A percentile compares a stretch with the other conserved stretches of the same genome.
Conservation (phyloP, 495 filamentous ascomycete species). For the Daldinia bambusicola region DNA sequence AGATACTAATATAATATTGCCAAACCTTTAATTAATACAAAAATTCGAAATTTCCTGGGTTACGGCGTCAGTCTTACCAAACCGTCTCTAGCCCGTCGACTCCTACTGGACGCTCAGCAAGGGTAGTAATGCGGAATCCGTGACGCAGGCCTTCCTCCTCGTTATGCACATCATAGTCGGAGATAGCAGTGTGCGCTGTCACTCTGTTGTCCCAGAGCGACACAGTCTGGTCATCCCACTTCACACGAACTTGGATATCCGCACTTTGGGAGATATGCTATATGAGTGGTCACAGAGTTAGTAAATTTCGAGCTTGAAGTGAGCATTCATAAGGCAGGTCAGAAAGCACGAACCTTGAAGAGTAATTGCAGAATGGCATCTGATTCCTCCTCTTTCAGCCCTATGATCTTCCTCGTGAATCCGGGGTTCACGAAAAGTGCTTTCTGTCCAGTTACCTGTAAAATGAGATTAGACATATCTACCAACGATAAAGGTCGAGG, state of each 20-base stretch:
- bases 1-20: too few species aligned
- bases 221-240: constrained; percentile 75
- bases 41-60: not conserved
- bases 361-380: constrained; percentile 73
- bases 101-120: constrained; percentile 57
- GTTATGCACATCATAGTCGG: constrained; percentile 60
- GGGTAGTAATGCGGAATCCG: constrained; percentile 60
- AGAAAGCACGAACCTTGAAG: constrained; percentile 64
- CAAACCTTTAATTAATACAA: too few species aligned
- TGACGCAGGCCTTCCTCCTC: constrained; percentile 58
- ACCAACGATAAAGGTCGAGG: not conserved
- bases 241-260: constrained; percentile 76
- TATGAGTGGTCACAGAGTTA: not conserved
- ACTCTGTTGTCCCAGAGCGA: constrained; percentile 82
- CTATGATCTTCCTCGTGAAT: constrained; percentile 80
- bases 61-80: constrained; percentile 40
- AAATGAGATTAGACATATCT: constrained; percentile 10
- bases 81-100: constrained; percentile 56
- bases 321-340: not conserved
- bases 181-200: constrained; percentile 65
- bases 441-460: constrained; percentile 76
- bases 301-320: not conserved
- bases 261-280: constrained; percentile 58
- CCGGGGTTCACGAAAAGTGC: constrained; percentile 83
- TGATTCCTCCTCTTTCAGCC: constrained; percentile 75